Evolutionary conservation across 176 grass and related monocot genomes (phyloP).

Genomic region (Neostapfia colusana): DNA sequence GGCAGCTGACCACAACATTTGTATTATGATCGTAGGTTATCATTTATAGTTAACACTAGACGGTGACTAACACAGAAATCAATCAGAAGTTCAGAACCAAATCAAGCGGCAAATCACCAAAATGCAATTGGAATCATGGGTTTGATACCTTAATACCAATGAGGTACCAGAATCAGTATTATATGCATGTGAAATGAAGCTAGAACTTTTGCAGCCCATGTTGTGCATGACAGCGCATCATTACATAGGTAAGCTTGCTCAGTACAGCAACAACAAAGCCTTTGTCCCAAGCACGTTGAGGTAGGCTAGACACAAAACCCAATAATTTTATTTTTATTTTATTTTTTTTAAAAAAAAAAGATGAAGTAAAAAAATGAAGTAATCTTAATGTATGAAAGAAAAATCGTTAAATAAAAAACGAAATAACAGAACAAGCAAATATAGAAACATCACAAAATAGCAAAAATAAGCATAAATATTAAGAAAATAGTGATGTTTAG

Average conservation of each 20-base stretch:
- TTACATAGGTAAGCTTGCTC: slow-evolving; percentile 19
- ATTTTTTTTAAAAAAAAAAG: no score
- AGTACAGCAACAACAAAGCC: neutral
- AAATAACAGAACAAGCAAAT: slow-evolving; percentile 26
- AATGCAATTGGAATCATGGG: slow-evolving; percentile 12
- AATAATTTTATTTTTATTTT: no score
- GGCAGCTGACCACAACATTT: slow-evolving; percentile 28
- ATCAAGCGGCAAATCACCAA: slow-evolving; percentile 24
- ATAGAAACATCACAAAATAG: slow-evolving; percentile 10
- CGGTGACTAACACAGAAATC: slow-evolving; percentile 19
- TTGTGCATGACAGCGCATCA: neutral
- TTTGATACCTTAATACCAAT: slow-evolving; percentile 24
- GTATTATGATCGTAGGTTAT: slow-evolving; percentile 10
- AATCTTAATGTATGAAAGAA: slow-evolving; percentile 5
- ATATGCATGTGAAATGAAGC: slow-evolving; percentile 12
- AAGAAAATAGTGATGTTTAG: slow-evolving; percentile 7
- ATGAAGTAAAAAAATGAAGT: no score
- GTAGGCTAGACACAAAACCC: no score
- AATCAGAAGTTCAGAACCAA: neutral
- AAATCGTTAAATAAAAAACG: slow-evolving; percentile 32
- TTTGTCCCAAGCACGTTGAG: no score
- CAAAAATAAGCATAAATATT: slow-evolving; percentile 21
- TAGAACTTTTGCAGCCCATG: neutral
- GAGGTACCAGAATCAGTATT: slow-evolving; percentile 9
- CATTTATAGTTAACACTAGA: neutral